Conservation (phyloP, 1,284 basidiomycete genomes). For the Cystobasidium slooffiae region DNA sequence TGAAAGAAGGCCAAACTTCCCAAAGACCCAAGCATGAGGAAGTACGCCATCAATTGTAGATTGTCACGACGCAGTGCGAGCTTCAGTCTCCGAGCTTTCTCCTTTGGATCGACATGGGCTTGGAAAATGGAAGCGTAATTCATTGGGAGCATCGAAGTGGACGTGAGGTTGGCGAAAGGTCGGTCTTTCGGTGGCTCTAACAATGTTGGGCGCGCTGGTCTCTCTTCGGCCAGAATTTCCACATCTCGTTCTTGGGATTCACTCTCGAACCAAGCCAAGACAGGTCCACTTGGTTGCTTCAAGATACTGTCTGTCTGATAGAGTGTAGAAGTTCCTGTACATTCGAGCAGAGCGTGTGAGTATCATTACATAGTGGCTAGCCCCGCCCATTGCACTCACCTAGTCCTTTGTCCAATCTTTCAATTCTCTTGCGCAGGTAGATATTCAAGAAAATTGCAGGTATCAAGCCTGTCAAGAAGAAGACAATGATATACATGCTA, state of each 20-base stretch:
- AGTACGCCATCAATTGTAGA: neutral
- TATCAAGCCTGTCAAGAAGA: constrained; percentile 18
- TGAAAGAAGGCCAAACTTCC: constrained; percentile 17
- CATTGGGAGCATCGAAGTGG: neutral
- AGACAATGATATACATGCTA: constrained; percentile 6
- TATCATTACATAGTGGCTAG: neutral
- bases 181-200: neutral
- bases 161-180: constrained; percentile 7
- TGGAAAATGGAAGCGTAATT: constrained; percentile 18
- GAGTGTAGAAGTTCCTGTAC: neutral
- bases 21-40: constrained; percentile 15
- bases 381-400: neutral
- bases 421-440: constrained; percentile 18
- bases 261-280: neutral
- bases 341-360: neutral
- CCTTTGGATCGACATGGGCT: neutral
- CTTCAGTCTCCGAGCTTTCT: constrained; percentile 13
- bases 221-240: neutral
- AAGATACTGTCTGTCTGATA: neutral
- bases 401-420: constrained; percentile 1
- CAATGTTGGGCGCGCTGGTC: neutral
- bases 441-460: constrained; percentile 11
- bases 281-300: neutral
- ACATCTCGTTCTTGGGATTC: neutral
- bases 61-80: constrained; percentile 9